A percentile compares a stretch with the other conserved stretches of the same genome.
Evolutionary conservation across 2,329 filamentous ascomycete genomes (phyloP).

Genomic region (Aspergillus ruber): DNA sequence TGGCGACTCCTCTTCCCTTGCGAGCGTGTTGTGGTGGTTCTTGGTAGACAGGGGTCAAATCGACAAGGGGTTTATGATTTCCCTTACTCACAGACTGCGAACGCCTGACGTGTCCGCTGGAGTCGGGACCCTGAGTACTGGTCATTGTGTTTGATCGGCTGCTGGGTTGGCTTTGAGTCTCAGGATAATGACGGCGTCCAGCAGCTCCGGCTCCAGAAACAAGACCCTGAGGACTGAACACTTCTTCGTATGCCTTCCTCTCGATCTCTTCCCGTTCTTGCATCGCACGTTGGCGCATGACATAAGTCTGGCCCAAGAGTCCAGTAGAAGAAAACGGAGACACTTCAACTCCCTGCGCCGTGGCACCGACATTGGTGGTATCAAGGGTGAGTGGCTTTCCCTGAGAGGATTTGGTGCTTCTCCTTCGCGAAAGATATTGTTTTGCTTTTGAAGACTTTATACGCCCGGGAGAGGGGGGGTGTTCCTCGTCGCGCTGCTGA

Average conservation of each 20-base stretch:
- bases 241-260: conserved; percentile 31
- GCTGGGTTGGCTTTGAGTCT: conserved; percentile 12
- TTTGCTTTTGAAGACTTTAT: conserved; percentile 10
- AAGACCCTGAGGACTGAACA: conserved; percentile 49
- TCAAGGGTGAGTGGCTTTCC: conserved; percentile 22
- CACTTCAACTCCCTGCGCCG: conserved; percentile 17
- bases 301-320: conserved; percentile 35
- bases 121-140: conserved; percentile 17
- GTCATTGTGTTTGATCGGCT: conserved; percentile 31
- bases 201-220: conserved; percentile 45
- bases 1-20: conserved; percentile 39
- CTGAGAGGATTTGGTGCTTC: conserved; percentile 22
- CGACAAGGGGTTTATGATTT: conserved; percentile 57
- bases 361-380: conserved; percentile 7
- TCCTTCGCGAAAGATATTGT: conserved; percentile 22
- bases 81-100: conserved; percentile 39
- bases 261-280: conserved; percentile 34
- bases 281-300: conserved; percentile 34
- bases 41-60: conserved; percentile 59
- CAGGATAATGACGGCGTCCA: conserved; percentile 14
- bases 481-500: conserved; percentile 21
- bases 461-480: conserved; percentile 16
- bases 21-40: conserved; percentile 49
- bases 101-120: conserved; percentile 32
- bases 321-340: conserved; percentile 30